phyloP scores from a whole-genome alignment of 164 flowering plant genomes.

The Euptelea pleiosperma region DNA sequence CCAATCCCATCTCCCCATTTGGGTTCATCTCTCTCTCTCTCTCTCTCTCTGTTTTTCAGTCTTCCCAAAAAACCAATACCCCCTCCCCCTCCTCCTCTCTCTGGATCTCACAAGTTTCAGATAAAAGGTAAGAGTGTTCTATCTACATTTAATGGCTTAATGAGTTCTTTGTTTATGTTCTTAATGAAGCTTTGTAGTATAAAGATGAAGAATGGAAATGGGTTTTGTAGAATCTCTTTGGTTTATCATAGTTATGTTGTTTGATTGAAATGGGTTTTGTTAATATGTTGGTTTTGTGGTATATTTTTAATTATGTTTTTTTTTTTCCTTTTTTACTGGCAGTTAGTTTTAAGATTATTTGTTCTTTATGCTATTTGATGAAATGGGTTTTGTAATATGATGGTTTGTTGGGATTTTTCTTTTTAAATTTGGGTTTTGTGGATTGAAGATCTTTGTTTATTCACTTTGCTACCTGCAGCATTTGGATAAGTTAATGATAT shows the following conservation, averaged over 20 bases:
- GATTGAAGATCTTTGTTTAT: too few relatives aligned
- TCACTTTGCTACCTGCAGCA: too few relatives aligned
- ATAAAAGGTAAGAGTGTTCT: constrained; percentile 5
- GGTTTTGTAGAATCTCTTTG: too few relatives aligned
- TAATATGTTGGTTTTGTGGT: too few relatives aligned
- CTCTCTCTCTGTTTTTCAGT: too few relatives aligned
- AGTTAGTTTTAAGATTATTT: too few relatives aligned
- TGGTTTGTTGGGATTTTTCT: neutral
- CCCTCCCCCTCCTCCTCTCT: too few relatives aligned
- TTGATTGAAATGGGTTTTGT: constrained; percentile 8
- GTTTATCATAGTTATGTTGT: too few relatives aligned
- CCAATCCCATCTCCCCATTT: constrained; percentile 4
- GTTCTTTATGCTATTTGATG: too few relatives aligned
- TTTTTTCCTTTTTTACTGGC: too few relatives aligned
- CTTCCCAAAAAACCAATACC: neutral
- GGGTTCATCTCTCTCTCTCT: neutral
- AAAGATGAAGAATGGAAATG: constrained; percentile 7
- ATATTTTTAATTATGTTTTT: too few relatives aligned
- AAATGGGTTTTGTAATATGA: constrained; percentile 12
- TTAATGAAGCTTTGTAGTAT: neutral
- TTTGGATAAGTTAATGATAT: too few relatives aligned
- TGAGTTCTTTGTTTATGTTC: neutral
- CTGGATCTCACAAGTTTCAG: neutral
- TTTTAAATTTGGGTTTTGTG: neutral
- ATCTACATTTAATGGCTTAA: neutral